These are phyloP conservation scores for Papiliotrema flavescens DNA, from an alignment of 1,284 basidiomycete genomes.

Conservation along the genomic window DNA sequence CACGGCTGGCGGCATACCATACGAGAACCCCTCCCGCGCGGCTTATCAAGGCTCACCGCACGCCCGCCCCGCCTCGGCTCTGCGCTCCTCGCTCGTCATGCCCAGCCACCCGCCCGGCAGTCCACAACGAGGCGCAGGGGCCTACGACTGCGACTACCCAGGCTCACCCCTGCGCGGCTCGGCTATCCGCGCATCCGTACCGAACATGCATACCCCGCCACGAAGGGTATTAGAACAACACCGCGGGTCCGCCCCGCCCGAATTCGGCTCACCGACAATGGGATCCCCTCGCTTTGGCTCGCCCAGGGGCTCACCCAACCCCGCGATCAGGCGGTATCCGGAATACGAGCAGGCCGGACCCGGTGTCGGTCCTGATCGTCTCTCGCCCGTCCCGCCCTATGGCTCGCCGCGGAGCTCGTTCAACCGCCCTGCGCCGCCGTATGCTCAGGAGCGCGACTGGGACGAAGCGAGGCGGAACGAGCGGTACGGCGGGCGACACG, in stretches of 20 bases:
- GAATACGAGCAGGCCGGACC: background rate
- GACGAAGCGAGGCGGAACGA: background rate
- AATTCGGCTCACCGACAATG: background rate
- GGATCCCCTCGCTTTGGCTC: background rate
- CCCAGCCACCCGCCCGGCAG: background rate
- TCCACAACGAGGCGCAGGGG: no score
- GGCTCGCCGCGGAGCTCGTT: slow-evolving; percentile 2
- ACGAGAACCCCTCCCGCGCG: background rate
- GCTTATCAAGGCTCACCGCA: slow-evolving; percentile 8
- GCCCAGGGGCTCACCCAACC: slow-evolving; percentile 1
- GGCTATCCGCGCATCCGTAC: background rate
- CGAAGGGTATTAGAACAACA: slow-evolving; percentile 15
- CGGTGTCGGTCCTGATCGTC: background rate
- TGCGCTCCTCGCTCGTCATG: slow-evolving; percentile 15
- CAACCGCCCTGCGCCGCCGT: background rate
- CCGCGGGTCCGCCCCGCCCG: slow-evolving; percentile 7
- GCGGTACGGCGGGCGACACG: slow-evolving; percentile 3
- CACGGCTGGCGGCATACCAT: background rate
- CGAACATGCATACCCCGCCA: slow-evolving; percentile 8
- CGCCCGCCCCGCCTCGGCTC: slow-evolving; percentile 3
- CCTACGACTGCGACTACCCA: background rate
- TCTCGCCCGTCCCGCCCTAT: slow-evolving; percentile 11
- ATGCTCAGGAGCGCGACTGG: background rate
- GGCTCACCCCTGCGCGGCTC: background rate
- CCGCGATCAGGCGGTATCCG: slow-evolving; percentile 4